A percentile compares a stretch with the other conserved stretches of the same genome.
phyloP scores from a whole-genome alignment of 2,329 filamentous ascomycete species.

The Phialocephala subalpina region DNA sequence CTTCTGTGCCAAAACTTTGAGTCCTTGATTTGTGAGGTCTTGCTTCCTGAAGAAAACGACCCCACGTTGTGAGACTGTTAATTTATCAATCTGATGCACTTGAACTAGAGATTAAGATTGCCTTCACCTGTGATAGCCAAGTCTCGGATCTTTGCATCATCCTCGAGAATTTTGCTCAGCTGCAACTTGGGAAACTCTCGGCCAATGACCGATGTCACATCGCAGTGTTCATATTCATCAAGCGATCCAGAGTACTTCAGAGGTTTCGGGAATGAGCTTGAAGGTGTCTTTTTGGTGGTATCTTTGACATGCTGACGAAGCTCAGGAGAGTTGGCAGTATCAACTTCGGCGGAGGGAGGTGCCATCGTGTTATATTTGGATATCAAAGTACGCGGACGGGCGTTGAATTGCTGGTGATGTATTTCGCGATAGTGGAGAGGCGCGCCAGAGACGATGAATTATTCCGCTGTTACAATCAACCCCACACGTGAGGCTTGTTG shows the following conservation, averaged over 20 bases:
- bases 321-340: not conserved
- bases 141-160: conserved; percentile 41
- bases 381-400: not conserved
- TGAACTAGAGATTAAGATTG: not conserved
- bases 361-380: not conserved
- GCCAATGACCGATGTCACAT: conserved; percentile 50
- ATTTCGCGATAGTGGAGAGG: too few relatives aligned
- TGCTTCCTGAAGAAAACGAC: not conserved
- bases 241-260: conserved; percentile 38
- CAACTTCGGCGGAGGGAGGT: not conserved
- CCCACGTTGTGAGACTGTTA: not conserved
- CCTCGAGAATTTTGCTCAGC: conserved; percentile 45
- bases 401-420: not conserved
- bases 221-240: conserved; percentile 43
- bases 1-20: not conserved
- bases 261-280: conserved; percentile 26
- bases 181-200: conserved; percentile 50
- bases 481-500: not conserved
- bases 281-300: not conserved
- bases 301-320: not conserved
- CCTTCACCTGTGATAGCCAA: conserved; percentile 12
- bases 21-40: not conserved
- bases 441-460: not conserved
- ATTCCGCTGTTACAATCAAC: not conserved
- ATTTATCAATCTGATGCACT: not conserved